Evolutionary conservation across 202 grass and related monocot species (phyloP).

Genomic region (Carex arenaria): DNA sequence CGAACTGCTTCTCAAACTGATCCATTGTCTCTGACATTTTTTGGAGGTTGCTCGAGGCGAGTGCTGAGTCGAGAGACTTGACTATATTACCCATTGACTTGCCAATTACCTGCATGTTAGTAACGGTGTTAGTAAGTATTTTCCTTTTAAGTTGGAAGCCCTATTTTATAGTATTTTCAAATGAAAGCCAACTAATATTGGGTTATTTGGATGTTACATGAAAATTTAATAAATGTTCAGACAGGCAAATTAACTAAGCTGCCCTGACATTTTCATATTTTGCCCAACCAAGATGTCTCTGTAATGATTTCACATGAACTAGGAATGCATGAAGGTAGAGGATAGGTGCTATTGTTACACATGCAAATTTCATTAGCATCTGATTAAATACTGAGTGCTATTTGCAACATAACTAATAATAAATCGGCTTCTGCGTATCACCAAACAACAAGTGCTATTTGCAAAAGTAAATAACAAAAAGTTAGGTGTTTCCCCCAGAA

Average conservation of each 20-base stretch:
- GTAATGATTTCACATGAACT: background rate
- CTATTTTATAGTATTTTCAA: background rate
- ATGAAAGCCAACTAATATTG: background rate
- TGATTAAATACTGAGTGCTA: background rate
- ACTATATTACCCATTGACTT: slow-evolving; percentile 87
- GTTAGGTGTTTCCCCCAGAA: background rate
- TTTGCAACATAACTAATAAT: background rate
- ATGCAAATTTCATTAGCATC: background rate
- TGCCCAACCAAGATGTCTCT: background rate
- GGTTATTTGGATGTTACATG: background rate
- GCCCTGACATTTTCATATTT: background rate
- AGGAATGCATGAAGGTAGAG: background rate
- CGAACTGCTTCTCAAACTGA: slow-evolving; percentile 79
- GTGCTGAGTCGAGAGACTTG: slow-evolving; percentile 79
- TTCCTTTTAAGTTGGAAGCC: background rate
- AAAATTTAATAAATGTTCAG: background rate
- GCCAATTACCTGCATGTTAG: slow-evolving; percentile 45
- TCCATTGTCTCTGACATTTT: slow-evolving; percentile 99
- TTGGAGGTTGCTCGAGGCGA: slow-evolving; percentile 74
- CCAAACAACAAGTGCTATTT: background rate
- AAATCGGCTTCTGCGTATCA: background rate
- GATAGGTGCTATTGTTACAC: background rate
- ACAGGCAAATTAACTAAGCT: background rate
- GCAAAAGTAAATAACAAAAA: background rate
- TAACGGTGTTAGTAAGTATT: background rate